Percentiles rank a stretch among this genome's conserved stretches.
Evolutionary conservation across 257 asterid genomes (phyloP).

Genomic region (Hygrophila difformis): DNA sequence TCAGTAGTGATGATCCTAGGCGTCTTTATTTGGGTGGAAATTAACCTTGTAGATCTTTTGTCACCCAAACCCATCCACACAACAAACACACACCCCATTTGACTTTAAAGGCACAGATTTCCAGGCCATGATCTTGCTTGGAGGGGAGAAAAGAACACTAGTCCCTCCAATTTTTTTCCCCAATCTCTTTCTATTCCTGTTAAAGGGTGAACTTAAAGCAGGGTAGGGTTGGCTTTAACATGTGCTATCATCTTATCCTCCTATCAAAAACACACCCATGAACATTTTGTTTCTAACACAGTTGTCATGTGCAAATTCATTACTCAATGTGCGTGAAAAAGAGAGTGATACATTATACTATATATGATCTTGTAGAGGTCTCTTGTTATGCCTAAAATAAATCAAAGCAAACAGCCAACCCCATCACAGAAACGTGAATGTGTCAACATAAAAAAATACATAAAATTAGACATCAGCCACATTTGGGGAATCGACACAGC

Average conservation of each 20-base stretch:
- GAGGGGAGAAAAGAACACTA: conserved; percentile 42
- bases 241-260: conserved; percentile 39
- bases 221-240: conserved; percentile 40
- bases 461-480: too few species aligned
- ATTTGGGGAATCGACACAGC: too few species aligned
- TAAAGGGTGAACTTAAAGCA: conserved; percentile 66
- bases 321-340: too few species aligned
- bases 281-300: background rate
- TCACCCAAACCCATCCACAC: too few species aligned
- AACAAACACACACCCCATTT: conserved; percentile 39
- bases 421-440: too few species aligned
- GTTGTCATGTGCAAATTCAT: too few species aligned
- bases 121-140: conserved; percentile 25
- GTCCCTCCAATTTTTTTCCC: conserved; percentile 29
- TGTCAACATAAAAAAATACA: too few species aligned
- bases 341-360: background rate
- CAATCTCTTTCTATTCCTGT: conserved; percentile 44
- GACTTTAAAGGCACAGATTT: conserved; percentile 37
- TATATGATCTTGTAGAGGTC: background rate
- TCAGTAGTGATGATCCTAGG: conserved; percentile 14
- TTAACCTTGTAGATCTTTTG: conserved; percentile 9
- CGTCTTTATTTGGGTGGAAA: conserved; percentile 2
- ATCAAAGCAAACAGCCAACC: too few species aligned
- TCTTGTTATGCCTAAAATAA: background rate
- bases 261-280: conserved; percentile 8